A percentile compares a stretch with the other conserved stretches of the same genome.
phyloP scores from a whole-genome alignment of 768 basidiomycete species.

The Glaciozyma martinii region DNA sequence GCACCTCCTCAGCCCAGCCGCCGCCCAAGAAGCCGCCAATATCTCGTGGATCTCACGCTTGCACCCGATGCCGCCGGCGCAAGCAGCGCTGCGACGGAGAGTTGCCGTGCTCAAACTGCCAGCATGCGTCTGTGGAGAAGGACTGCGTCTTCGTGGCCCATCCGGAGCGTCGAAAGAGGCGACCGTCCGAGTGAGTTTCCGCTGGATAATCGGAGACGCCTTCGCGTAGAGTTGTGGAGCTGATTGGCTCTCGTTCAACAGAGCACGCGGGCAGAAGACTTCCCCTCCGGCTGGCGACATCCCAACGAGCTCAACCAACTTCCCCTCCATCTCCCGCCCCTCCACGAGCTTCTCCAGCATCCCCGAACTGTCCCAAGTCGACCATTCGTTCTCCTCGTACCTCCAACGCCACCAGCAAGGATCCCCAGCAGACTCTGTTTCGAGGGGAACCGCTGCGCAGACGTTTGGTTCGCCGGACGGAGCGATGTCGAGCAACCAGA shows the following conservation, averaged over 20 bases:
- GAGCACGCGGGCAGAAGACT: neutral
- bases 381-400: neutral
- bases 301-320: neutral
- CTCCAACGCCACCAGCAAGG: neutral
- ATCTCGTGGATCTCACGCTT: neutral
- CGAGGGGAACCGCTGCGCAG: neutral
- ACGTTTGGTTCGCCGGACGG: neutral
- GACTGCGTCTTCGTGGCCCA: constrained; percentile 15
- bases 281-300: no score
- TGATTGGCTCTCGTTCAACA: no score
- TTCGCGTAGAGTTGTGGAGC: no score
- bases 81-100: constrained; percentile 18
- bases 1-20: neutral
- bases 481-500: neutral
- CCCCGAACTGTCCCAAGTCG: no score
- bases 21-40: neutral
- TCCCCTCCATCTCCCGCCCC: neutral
- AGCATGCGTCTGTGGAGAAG: neutral
- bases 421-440: neutral
- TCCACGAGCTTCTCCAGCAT: neutral
- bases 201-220: no score
- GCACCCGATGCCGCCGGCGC: constrained; percentile 13
- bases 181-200: neutral
- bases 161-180: neutral
- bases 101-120: constrained; percentile 5